These are phyloP conservation scores for Alternaria sp. DNA, from an alignment of 2,329 filamentous ascomycete species.

Conservation along the genomic window DNA sequence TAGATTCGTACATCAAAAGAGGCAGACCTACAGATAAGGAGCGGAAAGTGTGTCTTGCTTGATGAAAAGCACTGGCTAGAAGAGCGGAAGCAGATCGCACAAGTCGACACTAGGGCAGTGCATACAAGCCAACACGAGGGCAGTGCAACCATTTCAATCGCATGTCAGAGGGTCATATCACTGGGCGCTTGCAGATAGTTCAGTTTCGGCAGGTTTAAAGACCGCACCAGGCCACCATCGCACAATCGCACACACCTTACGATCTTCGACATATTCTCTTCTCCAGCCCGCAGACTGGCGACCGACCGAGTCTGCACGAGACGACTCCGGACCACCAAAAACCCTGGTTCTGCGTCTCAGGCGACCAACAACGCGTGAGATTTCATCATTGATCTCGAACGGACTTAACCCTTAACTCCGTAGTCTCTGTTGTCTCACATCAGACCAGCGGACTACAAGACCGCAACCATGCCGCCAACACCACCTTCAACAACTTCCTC, in stretches of 20 bases:
- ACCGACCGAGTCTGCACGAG: constrained; percentile 14
- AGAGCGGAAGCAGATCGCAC: constrained; percentile 20
- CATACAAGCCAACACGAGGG: constrained; percentile 20
- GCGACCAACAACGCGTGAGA: constrained; percentile 15
- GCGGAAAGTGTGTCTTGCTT: background rate
- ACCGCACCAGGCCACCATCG: constrained; percentile 32
- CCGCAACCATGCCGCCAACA: constrained; percentile 71
- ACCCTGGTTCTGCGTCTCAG: constrained; percentile 7
- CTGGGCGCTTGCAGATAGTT: constrained; percentile 43
- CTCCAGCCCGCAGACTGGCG: constrained; percentile 18
- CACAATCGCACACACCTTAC: constrained; percentile 20
- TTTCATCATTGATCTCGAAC: constrained; percentile 17
- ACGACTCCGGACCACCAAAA: constrained; percentile 9
- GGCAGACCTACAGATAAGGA: constrained; percentile 1
- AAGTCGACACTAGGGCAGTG: constrained; percentile 21
- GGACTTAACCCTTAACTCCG: constrained; percentile 40
- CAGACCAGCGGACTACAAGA: constrained; percentile 7
- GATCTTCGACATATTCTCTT: constrained; percentile 25
- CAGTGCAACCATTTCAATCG: constrained; percentile 30
- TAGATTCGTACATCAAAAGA: constrained; percentile 4
- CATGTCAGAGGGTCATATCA: constrained; percentile 10
- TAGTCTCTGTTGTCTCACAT: constrained; percentile 18
- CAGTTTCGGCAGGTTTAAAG: constrained; percentile 43
- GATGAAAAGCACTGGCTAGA: background rate
- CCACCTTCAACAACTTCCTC: constrained; percentile 82